Evolutionary conservation across 2,329 filamentous ascomycete genomes (phyloP).

Genomic region (Phyllosticta capitalensis): DNA sequence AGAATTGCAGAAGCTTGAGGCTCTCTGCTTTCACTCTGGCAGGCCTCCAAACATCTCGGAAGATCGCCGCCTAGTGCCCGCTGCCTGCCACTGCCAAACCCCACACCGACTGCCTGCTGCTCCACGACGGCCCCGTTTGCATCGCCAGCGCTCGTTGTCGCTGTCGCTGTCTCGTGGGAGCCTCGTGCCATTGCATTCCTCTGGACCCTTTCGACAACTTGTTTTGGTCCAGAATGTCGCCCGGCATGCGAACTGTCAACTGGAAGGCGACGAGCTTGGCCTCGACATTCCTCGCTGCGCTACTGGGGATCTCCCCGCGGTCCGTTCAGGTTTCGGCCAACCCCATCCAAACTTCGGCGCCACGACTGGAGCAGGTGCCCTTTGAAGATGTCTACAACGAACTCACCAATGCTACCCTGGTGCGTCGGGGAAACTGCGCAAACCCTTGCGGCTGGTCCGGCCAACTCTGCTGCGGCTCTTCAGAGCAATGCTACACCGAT

Average conservation of each 20-base stretch:
- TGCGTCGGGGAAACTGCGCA: slow-evolving; percentile 15
- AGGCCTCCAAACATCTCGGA: not conserved
- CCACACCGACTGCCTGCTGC: not conserved
- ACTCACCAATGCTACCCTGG: slow-evolving; percentile 23
- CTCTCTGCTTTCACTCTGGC: not conserved
- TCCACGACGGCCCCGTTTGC: not conserved
- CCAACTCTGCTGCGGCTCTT: slow-evolving; percentile 26
- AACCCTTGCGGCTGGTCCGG: slow-evolving; percentile 25
- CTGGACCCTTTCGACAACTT: not conserved
- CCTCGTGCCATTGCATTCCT: slow-evolving; percentile 1
- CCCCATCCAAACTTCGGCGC: slow-evolving; percentile 2
- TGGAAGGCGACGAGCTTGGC: not conserved
- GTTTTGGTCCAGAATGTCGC: not conserved
- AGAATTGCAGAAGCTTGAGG: not conserved
- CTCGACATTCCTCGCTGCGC: slow-evolving; percentile 9
- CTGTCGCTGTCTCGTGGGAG: not conserved
- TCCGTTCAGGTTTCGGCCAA: slow-evolving; percentile 3
- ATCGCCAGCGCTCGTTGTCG: not conserved
- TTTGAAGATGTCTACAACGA: slow-evolving; percentile 12
- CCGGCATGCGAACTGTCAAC: not conserved
- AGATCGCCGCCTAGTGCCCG: slow-evolving; percentile 2
- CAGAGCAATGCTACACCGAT: slow-evolving; percentile 24
- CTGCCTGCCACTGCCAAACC: not conserved
- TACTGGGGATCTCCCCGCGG: not conserved
- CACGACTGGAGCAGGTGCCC: not conserved